These are phyloP conservation scores for Cyberlindnera veronae DNA, from an alignment of 805 yeast genomes.

Conservation along the genomic window DNA sequence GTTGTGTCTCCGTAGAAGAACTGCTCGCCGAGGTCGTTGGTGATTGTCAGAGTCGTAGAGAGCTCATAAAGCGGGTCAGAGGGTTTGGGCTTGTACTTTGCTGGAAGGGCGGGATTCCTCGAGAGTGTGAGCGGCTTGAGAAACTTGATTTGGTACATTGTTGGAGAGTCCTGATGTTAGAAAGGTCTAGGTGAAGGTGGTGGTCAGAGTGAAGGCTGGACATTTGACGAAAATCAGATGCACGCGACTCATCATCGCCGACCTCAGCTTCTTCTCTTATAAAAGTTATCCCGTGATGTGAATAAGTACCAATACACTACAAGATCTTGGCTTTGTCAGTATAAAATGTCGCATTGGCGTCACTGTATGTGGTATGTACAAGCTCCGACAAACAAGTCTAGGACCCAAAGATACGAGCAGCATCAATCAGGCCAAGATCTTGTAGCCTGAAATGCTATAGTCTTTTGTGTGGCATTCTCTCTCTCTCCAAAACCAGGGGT, in stretches of 20 bases:
- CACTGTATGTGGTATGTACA: too few species aligned
- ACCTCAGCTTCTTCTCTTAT: too few species aligned
- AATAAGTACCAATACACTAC: too few species aligned
- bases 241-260: too few species aligned
- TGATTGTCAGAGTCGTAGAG: conserved; percentile 25
- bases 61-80: conserved; percentile 16
- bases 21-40: conserved; percentile 40
- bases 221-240: too few species aligned
- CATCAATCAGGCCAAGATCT: too few species aligned
- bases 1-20: conserved; percentile 33
- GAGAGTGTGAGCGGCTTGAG: conserved; percentile 30
- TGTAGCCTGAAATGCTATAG: neutral
- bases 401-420: too few species aligned
- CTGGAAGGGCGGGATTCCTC: conserved; percentile 5
- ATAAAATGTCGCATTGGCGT: too few species aligned
- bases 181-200: too few species aligned
- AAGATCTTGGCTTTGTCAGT: too few species aligned
- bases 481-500: neutral
- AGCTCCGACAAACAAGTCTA: neutral
- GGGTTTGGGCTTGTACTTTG: conserved; percentile 7
- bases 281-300: too few species aligned
- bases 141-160: conserved; percentile 35
- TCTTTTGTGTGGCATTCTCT: neutral
- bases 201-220: neutral
- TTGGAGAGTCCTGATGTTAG: too few species aligned